Percentiles rank a stretch among this genome's conserved stretches.
These are phyloP conservation scores for Simplicillium aogashimaense DNA, from an alignment of 2,329 filamentous ascomycete genomes.

Conservation along the genomic window DNA sequence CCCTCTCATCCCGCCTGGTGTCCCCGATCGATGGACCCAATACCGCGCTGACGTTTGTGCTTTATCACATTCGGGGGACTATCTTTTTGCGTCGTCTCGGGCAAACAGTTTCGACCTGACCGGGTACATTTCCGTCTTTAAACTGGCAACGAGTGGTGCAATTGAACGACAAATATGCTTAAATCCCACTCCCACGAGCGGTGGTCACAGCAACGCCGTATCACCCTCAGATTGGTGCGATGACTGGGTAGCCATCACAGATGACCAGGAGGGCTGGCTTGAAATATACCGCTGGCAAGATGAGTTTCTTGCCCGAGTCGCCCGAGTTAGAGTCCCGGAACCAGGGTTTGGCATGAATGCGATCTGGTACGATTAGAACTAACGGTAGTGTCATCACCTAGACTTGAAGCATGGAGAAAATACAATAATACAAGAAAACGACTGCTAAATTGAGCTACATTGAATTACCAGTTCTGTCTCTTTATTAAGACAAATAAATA, in stretches of 20 bases:
- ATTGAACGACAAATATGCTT: slow-evolving; percentile 72
- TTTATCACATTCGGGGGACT: slow-evolving; percentile 56
- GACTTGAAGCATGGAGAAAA: too few species aligned
- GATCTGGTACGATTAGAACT: slow-evolving; percentile 69
- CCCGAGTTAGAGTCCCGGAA: slow-evolving; percentile 67
- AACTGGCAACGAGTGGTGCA: slow-evolving; percentile 55
- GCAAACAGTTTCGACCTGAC: slow-evolving; percentile 67
- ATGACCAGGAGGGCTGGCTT: slow-evolving; percentile 78
- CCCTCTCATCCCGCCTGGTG: slow-evolving; percentile 71
- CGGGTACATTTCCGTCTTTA: slow-evolving; percentile 76
- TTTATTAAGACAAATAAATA: too few species aligned
- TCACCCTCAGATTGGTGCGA: slow-evolving; percentile 74
- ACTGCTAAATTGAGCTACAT: too few species aligned
- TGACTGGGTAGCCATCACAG: slow-evolving; percentile 83
- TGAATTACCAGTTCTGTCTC: too few species aligned
- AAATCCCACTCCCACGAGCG: slow-evolving; percentile 77
- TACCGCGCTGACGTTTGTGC: slow-evolving; percentile 83
- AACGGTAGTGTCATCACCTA: neutral
- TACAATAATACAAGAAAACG: too few species aligned
- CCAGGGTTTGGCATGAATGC: slow-evolving; percentile 95
- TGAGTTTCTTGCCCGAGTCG: slow-evolving; percentile 70
- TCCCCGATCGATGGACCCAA: slow-evolving; percentile 43
- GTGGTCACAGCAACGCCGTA: slow-evolving; percentile 84
- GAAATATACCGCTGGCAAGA: slow-evolving; percentile 84
- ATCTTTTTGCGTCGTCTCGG: slow-evolving; percentile 78